Conservation (phyloP, 1,284 basidiomycete genomes). For the Blastosporella zonata region DNA sequence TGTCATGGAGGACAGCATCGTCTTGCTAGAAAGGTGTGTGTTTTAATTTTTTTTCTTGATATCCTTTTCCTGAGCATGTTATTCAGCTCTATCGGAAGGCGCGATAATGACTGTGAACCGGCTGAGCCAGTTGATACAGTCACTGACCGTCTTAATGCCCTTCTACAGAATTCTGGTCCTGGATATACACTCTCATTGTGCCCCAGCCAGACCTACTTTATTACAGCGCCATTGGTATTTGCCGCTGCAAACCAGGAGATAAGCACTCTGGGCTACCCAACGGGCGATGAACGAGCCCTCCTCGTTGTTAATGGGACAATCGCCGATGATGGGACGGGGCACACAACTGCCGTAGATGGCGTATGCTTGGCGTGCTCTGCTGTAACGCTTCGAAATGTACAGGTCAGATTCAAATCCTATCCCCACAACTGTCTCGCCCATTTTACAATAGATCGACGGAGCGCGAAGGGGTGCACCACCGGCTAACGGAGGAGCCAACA, state of each 20-base stretch:
- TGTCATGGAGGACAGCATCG: background rate
- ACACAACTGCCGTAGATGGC: conserved; percentile 71
- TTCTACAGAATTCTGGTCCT: conserved; percentile 61
- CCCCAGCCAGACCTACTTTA: conserved; percentile 55
- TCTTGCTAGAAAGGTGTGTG: background rate
- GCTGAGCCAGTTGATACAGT: conserved; percentile 59
- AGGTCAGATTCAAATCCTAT: conserved; percentile 40
- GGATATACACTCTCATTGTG: conserved; percentile 69
- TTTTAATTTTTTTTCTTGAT: too few species aligned
- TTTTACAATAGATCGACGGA: conserved; percentile 56
- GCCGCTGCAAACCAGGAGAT: conserved; percentile 72
- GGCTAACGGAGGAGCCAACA: conserved; percentile 65
- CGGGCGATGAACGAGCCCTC: conserved; percentile 34
- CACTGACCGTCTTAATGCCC: conserved; percentile 65
- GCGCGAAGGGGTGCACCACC: conserved; percentile 50
- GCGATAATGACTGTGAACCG: conserved; percentile 37
- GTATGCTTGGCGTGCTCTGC: conserved; percentile 55
- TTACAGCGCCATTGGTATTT: conserved; percentile 65
- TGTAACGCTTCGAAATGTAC: conserved; percentile 65
- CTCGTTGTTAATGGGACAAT: conserved; percentile 48
- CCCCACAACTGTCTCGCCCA: background rate
- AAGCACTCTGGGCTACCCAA: conserved; percentile 72
- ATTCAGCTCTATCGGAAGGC: background rate
- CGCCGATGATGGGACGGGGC: conserved; percentile 52
- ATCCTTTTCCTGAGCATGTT: background rate